These are phyloP conservation scores for Pythium aristosporum DNA, from an alignment of 352 stramenopile genomes.

Conservation along the genomic window DNA sequence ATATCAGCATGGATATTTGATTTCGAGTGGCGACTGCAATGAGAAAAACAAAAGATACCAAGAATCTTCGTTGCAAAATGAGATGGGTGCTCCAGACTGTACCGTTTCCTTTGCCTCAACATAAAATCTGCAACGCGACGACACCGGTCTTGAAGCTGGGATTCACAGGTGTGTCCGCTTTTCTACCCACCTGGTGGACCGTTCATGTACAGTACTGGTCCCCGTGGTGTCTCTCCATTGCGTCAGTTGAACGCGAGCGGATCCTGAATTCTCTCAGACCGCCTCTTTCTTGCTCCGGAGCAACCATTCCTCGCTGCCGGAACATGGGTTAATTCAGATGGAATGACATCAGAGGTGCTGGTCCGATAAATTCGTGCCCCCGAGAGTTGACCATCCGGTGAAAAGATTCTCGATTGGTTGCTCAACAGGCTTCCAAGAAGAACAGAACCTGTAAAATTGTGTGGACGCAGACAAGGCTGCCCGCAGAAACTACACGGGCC, in stretches of 20 bases:
- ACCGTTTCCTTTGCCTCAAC: conserved; percentile 1
- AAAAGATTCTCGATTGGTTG: no score
- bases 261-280: neutral
- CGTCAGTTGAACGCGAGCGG: neutral
- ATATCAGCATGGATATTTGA: neutral
- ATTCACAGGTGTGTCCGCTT: no score
- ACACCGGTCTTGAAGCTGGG: no score
- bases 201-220: conserved; percentile 1
- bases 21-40: neutral
- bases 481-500: no score
- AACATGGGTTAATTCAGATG: neutral
- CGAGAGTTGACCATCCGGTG: no score
- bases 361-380: no score
- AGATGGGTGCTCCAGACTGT: neutral
- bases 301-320: neutral
- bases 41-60: neutral
- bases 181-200: neutral
- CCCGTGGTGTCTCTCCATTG: neutral
- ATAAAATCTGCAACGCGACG: neutral
- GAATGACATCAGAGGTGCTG: no score
- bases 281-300: neutral
- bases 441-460: no score
- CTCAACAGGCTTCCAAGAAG: no score
- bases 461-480: no score
- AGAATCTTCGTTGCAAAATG: neutral